Conservation (phyloP, 1,284 basidiomycete species). For the Boletus mariae region DNA sequence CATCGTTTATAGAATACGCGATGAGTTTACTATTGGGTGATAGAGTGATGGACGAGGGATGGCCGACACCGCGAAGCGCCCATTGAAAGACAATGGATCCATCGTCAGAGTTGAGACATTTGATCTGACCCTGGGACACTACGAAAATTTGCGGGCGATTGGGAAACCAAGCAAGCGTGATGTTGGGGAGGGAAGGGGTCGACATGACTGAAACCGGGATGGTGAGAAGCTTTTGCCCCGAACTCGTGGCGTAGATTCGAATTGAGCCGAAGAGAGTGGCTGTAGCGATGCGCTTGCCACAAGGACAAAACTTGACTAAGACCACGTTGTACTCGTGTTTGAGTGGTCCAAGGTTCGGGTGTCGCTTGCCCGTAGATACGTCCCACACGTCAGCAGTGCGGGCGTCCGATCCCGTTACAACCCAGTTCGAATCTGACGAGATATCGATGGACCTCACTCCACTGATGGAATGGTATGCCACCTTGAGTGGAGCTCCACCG, state of each 20-base stretch:
- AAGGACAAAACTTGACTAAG: slow-evolving; percentile 20
- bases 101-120: slow-evolving; percentile 15
- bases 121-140: slow-evolving; percentile 20
- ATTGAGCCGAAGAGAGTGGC: slow-evolving; percentile 14
- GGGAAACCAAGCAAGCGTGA: slow-evolving; percentile 12
- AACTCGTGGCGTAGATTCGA: slow-evolving; percentile 8
- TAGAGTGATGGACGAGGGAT: not conserved
- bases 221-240: slow-evolving; percentile 16
- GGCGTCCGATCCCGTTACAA: slow-evolving; percentile 6
- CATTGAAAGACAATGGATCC: slow-evolving; percentile 11
- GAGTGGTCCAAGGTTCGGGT: not conserved
- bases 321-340: slow-evolving; percentile 19
- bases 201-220: slow-evolving; percentile 15
- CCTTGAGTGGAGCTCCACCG: not conserved
- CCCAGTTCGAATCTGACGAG: slow-evolving; percentile 9
- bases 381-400: slow-evolving; percentile 11
- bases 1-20: slow-evolving; percentile 2
- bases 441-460: slow-evolving; percentile 15
- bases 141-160: slow-evolving; percentile 17
- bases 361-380: slow-evolving; percentile 1
- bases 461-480: not conserved
- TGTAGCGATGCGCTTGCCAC: slow-evolving; percentile 10
- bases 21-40: slow-evolving; percentile 8
- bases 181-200: slow-evolving; percentile 2
- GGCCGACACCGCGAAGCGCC: not conserved